Percentiles rank a stretch among this genome's conserved stretches.
These are phyloP conservation scores for Tubosaeta sp. DNA, from an alignment of 768 basidiomycete genomes.

Conservation along the genomic window DNA sequence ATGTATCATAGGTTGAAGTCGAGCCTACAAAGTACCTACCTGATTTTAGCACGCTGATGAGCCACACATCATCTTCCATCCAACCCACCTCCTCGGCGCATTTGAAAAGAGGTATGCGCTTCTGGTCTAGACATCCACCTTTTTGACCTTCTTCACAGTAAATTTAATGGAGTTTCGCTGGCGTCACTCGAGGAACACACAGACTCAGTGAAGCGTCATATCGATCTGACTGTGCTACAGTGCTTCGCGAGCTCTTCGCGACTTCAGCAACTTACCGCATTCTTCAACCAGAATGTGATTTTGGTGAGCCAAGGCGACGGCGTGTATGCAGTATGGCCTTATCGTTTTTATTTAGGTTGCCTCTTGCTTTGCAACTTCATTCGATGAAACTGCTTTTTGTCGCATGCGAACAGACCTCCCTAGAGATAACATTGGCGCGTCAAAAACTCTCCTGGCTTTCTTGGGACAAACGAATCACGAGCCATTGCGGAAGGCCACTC, in stretches of 20 bases:
- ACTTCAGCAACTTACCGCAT: slow-evolving; percentile 36
- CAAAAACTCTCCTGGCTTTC: slow-evolving; percentile 26
- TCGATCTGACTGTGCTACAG: slow-evolving; percentile 36
- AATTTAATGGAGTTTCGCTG: slow-evolving; percentile 39
- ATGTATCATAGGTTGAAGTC: background rate
- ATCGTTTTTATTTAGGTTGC: slow-evolving; percentile 35
- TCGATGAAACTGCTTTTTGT: slow-evolving; percentile 25
- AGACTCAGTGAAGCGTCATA: slow-evolving; percentile 35
- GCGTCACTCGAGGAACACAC: slow-evolving; percentile 37
- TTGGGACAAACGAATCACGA: slow-evolving; percentile 32
- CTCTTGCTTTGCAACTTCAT: slow-evolving; percentile 41
- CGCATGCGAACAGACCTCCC: slow-evolving; percentile 6
- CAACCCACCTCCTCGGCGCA: slow-evolving; percentile 37
- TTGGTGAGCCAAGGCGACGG: slow-evolving; percentile 34
- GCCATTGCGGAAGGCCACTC: slow-evolving; percentile 33
- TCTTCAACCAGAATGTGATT: slow-evolving; percentile 39
- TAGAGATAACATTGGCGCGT: slow-evolving; percentile 14
- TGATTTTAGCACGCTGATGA: slow-evolving; percentile 24
- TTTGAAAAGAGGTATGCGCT: slow-evolving; percentile 39
- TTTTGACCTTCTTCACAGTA: slow-evolving; percentile 30
- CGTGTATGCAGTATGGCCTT: background rate
- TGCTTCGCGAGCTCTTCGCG: slow-evolving; percentile 37
- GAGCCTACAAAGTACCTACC: background rate
- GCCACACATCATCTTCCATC: slow-evolving; percentile 43
- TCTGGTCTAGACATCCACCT: background rate